Percentiles rank a stretch among this genome's conserved stretches.
These are phyloP conservation scores for Thinopyrum elongatum DNA, from an alignment of 176 grass and related monocot species.

Conservation along the genomic window DNA sequence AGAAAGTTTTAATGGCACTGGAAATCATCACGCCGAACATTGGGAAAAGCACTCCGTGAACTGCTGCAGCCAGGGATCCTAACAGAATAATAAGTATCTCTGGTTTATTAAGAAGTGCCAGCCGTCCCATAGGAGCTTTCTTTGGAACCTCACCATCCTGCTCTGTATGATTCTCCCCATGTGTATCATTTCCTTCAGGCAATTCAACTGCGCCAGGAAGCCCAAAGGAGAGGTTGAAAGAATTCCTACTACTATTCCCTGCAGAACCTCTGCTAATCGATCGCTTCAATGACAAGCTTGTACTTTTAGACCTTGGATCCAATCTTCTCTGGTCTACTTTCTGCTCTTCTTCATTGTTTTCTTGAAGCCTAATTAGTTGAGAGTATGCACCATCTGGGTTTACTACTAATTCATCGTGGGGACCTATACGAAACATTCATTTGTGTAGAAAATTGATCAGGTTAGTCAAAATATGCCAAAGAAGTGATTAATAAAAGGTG, in stretches of 20 bases:
- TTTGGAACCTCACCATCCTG: constrained; percentile 30
- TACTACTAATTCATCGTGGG: constrained; percentile 65
- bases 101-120: constrained; percentile 78
- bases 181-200: constrained; percentile 24
- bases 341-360: constrained; percentile 44
- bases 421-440: constrained; percentile 36
- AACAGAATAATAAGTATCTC: constrained; percentile 71
- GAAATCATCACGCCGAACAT: constrained; percentile 67
- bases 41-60: constrained; percentile 76
- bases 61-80: constrained; percentile 64
- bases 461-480: not conserved
- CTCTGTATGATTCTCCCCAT: constrained; percentile 19
- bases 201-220: constrained; percentile 36
- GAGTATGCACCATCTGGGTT: constrained; percentile 72
- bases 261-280: constrained; percentile 53
- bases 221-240: constrained; percentile 37
- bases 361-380: constrained; percentile 65
- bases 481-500: not conserved
- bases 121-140: constrained; percentile 53
- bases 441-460: not conserved
- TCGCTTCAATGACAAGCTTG: constrained; percentile 50
- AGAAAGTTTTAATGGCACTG: constrained; percentile 65
- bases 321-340: constrained; percentile 19
- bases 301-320: constrained; percentile 48
- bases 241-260: constrained; percentile 51